Evolutionary conservation across 1,139 yeast genomes (phyloP).

Genomic region (Debaryomycetaceae sp.): DNA sequence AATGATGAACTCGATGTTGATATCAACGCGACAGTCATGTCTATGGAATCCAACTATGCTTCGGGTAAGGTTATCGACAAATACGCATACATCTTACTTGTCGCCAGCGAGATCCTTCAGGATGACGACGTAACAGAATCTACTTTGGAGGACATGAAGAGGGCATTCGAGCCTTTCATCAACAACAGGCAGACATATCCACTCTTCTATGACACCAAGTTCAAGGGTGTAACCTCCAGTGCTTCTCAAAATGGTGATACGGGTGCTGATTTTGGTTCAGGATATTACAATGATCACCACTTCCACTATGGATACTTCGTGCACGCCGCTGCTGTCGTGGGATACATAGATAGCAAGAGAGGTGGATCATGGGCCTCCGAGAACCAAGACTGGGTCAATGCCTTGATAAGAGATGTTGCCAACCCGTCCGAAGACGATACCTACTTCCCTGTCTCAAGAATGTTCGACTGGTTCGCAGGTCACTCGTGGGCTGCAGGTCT

Average conservation of each 20-base stretch:
- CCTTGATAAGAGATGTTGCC: constrained; percentile 71
- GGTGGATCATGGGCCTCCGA: constrained; percentile 68
- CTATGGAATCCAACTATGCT: constrained; percentile 54
- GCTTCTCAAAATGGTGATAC: constrained; percentile 50
- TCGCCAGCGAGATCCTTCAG: constrained; percentile 55
- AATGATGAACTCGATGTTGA: constrained; percentile 56
- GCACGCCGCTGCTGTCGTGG: constrained; percentile 76
- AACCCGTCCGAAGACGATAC: constrained; percentile 61
- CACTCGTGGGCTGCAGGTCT: constrained; percentile 87
- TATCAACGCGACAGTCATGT: constrained; percentile 46
- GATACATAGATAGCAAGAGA: constrained; percentile 53
- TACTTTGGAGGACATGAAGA: constrained; percentile 48
- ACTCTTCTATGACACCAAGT: constrained; percentile 65
- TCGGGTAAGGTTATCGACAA: constrained; percentile 74
- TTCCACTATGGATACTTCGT: constrained; percentile 78
- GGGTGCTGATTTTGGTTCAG: constrained; percentile 51
- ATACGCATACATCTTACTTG: constrained; percentile 67
- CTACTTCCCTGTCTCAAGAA: constrained; percentile 72
- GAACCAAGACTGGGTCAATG: constrained; percentile 63
- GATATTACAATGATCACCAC: constrained; percentile 76
- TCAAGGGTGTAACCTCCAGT: constrained; percentile 66
- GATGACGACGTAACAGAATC: constrained; percentile 49
- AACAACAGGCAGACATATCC: constrained; percentile 54
- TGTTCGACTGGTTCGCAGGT: constrained; percentile 79
- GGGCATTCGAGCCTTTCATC: constrained; percentile 49